Percentiles rank a stretch among this genome's conserved stretches.
Evolutionary conservation across 202 grass and related monocot genomes (phyloP).

Genomic region (Zizania palustris): DNA sequence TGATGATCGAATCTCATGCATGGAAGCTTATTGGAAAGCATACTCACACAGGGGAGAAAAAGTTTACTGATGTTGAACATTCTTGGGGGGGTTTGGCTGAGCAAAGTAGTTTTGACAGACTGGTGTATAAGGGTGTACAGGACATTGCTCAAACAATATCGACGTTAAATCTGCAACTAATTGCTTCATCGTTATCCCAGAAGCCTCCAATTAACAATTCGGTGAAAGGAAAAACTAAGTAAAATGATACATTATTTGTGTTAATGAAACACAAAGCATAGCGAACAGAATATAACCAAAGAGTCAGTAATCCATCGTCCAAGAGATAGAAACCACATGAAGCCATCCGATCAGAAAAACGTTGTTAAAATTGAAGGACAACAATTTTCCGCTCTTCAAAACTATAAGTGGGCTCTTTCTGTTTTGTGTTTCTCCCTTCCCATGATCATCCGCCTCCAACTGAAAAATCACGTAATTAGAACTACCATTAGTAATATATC

Average conservation of each 20-base stretch:
- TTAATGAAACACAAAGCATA: constrained; percentile 7
- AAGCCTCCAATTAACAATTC: neutral
- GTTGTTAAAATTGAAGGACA: neutral
- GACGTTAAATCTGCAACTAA: neutral
- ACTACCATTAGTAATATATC: constrained; percentile 21
- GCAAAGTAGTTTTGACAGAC: neutral
- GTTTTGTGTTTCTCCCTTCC: constrained; percentile 36
- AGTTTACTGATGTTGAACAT: neutral
- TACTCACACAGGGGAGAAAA: neutral
- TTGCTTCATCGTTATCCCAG: constrained; percentile 9
- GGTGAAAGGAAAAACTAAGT: constrained; percentile 3
- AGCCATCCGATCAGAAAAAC: constrained; percentile 15
- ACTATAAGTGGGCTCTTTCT: neutral
- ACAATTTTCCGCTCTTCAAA: constrained; percentile 25
- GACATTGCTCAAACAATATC: constrained; percentile 5
- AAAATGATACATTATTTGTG: constrained; percentile 43
- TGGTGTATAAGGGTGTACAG: neutral
- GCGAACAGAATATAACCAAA: constrained; percentile 33
- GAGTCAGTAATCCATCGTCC: constrained; percentile 2
- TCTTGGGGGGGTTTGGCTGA: neutral
- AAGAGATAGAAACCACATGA: neutral
- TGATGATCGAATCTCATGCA: neutral
- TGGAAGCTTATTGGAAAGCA: neutral
- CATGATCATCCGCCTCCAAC: constrained; percentile 36
- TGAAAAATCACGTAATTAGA: constrained; percentile 19